Percentiles rank a stretch among this genome's conserved stretches.
Evolutionary conservation across 345 rosid genomes (phyloP).

Genomic region (Eucalyptus sp.): DNA sequence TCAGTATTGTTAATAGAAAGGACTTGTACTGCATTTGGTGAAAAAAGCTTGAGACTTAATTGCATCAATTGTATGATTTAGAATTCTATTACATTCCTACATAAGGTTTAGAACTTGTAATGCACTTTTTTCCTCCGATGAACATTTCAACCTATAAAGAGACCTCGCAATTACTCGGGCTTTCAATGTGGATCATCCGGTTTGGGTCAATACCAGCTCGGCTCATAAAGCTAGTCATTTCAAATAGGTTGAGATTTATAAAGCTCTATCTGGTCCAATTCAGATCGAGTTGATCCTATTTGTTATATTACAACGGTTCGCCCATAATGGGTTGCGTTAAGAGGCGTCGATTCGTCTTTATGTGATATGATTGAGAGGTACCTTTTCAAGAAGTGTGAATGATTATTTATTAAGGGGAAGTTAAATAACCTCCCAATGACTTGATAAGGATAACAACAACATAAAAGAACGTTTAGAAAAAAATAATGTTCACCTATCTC

Average conservation of each 20-base stretch:
- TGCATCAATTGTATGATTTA: background rate
- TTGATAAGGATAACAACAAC: no score
- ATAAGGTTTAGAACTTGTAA: background rate
- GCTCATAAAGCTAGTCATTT: background rate
- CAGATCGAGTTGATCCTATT: background rate
- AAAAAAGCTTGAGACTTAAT: background rate
- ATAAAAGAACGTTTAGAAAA: no score
- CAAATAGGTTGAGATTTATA: background rate
- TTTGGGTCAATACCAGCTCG: background rate
- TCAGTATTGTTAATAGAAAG: background rate
- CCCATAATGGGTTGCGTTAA: no score
- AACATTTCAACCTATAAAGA: background rate
- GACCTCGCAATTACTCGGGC: background rate
- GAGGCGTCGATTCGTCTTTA: no score
- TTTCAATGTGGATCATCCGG: background rate
- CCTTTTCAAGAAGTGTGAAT: no score
- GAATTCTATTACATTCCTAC: background rate
- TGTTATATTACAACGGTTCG: no score
- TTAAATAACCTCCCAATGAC: no score
- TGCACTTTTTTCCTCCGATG: background rate
- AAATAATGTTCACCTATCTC: no score
- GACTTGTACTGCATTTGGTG: background rate
- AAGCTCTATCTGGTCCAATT: background rate
- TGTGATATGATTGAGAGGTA: no score
- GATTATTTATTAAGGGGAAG: no score